Base-by-base conservation (phyloP, 2,329 filamentous ascomycete genomes). In the Chaetomium sp. region DNA sequence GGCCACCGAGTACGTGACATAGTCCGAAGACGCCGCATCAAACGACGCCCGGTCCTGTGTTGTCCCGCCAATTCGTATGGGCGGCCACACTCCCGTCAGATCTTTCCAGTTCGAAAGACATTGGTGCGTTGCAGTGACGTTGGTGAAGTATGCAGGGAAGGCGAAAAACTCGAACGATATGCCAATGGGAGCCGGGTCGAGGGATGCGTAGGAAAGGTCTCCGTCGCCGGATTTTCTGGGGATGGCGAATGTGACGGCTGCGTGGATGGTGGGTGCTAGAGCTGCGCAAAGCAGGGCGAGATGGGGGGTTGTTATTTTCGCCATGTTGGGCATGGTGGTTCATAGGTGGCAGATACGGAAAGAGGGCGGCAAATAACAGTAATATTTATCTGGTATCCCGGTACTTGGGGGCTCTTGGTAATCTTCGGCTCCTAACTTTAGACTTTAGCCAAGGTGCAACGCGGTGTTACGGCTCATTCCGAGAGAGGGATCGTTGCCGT, bases 1-100 rank as follows among this genome's bases (percentile, higher is more conserved):
- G 0, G 72, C 69, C 2, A 82, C 79, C 0, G 71, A 72, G 59
- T 82, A 82, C 2, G 72, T 72, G 1, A 83, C 79, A 7, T 76
- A 74, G 2, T 70, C 72, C 1, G 69, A 69, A 0, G 71, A 74
- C 1, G 67, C 63, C 1, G 78, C 61, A 63, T 81, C 74, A 58
- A 77, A 82, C 2, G 68, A 73, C 1, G 79, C 79, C 4, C 79
- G 74, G 60, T 82, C 79, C 70, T 81, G 78, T 0, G 79, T 82
- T 0, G 79, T 82, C 2, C 79, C 79, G n/a, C 80, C 80, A 53
- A 82, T 80, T 50, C 79, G 71, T 46, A 82, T 72, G 0, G 78
- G 79, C 6, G 79, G 78, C 74, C 75, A 79, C 9, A 68, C 70
- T 1, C 79, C 79, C 0, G 73, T 76, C 48, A 81, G 56, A 10